Base-by-base conservation (phyloP, 108 stramenopile genomes). In the Pseudonitzschia delicatissima region DNA sequence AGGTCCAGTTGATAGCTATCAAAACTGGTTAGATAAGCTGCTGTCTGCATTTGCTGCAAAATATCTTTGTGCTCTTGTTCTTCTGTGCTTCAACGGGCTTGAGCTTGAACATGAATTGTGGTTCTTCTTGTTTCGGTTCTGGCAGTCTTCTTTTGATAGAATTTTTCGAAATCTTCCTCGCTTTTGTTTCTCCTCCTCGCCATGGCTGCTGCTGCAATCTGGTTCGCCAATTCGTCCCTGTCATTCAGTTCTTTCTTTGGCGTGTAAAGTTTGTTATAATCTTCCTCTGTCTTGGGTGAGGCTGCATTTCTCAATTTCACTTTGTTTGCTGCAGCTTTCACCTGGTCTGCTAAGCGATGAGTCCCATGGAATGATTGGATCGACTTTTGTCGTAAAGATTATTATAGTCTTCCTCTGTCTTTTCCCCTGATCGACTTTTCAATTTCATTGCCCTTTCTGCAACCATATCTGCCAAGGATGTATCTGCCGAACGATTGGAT, bases 81-180 rank as follows among this genome's bases (percentile, higher is more conserved):
- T 12, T 51, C 50, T 51, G 4, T 51, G 11, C 5, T 18, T 21
- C 28, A 21, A 58, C 57, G 13, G 57, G 57, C 35, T 37, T 58
- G 18, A 58, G 33, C 28, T 58, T 12, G 21, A 58, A 5, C 57
- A 58, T 58, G 12, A 29, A 21, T 42, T 42, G 20, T 61, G 60
- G 60, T 42, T 35, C 57, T 21, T 58, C 57, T 18, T 51, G 13
- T 11, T 51, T 15, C 20, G 13, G 50, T 18, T 9, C n/a, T 25
- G 18, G 21, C 23, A 18, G 13, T 25, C 20, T 51, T 2, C 20
- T 18, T 11, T 51, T 18, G 5, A 21, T 58, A 58, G 3, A 58
- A 21, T 20, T 42, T 61, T 15, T 61, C 60, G 39, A 26, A 61
- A 23, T 61, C 17, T 7, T 17, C 13, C 32, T 23, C 15, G 33